Base-by-base conservation (phyloP, 805 yeast genomes). In the Kazachstania taianensis region DNA sequence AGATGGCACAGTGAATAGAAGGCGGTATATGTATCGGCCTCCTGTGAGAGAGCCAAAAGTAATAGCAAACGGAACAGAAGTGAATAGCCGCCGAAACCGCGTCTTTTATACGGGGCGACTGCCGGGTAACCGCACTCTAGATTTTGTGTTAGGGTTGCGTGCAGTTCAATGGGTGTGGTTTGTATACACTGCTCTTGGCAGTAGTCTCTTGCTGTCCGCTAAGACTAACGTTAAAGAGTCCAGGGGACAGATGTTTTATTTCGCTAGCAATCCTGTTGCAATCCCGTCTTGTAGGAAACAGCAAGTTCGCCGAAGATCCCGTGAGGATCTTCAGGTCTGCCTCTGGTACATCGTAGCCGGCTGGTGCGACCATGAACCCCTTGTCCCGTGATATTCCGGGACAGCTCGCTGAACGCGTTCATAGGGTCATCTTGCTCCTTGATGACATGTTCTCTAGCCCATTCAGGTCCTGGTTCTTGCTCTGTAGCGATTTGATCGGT, bases 321-420 rank as follows among this genome's bases (percentile, higher is more conserved):
- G 16, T 45, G 26, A 66, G 42, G 12, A 55, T 38, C 4, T 44
- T 43, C 9, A 57, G 30, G 14, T 64, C 67, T 12, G 47, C 43
- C 3, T 49, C 47, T 8, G 51, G 47, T 19, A 48, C 48, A 18
- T 52, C 48, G 6, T 55, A 58, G 33, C 66, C 69, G 2, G 33
- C 29, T 1, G 48, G 40, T 4, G 27, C 28, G 25, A 55, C 57
- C 52, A 81, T 73, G 53, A 85, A 83, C 2, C 71, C 71, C 37
- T 87, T 68, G 59, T 81, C 95, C 95, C 3, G 84, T 72, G 37
- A 79, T 62, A 49, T 74, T 75, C 56, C 89, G 66, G 5, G 87
- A 76, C 41, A 81, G 60, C 50, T 76, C 84, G 44, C 70, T 69
- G 53, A 78, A 77, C 20, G 71, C 54, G 0, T 75, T 59, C 2